Percentiles rank a stretch among this genome's conserved stretches.
Conservation (phyloP, 306 rosid genomes). For the Trifolium repens region DNA sequence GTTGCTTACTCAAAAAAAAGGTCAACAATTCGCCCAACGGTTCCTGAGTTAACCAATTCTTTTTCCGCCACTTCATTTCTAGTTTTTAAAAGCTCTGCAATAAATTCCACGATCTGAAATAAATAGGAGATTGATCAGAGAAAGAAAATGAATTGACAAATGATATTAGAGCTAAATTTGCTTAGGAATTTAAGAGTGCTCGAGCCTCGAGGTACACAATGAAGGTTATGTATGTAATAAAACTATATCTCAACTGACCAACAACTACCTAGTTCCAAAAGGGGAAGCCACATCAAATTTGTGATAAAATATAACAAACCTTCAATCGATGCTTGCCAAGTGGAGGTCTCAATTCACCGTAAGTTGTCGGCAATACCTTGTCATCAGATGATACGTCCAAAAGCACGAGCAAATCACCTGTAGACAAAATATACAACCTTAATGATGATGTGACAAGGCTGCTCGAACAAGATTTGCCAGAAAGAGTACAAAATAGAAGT, state of each 20-base stretch:
- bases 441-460: constrained; percentile 27
- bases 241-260: constrained; percentile 21
- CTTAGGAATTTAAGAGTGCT: constrained; percentile 1
- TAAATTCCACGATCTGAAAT: constrained; percentile 87
- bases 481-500: constrained; percentile 7
- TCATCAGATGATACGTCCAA: constrained; percentile 75
- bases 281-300: constrained; percentile 23
- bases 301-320: constrained; percentile 55
- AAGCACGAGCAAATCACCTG: constrained; percentile 83
- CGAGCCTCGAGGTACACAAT: not conserved
- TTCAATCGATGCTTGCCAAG: constrained; percentile 95
- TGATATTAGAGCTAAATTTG: constrained; percentile 5
- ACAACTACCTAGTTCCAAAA: constrained; percentile 1
- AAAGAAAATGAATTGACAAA: constrained; percentile 15
- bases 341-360: constrained; percentile 96
- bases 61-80: constrained; percentile 81
- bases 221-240: constrained; percentile 4
- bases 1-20: constrained; percentile 93
- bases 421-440: constrained; percentile 32
- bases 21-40: constrained; percentile 76
- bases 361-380: constrained; percentile 79
- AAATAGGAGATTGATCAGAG: constrained; percentile 29
- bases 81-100: constrained; percentile 82
- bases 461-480: constrained; percentile 28
- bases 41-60: constrained; percentile 84